A percentile compares a stretch with the other conserved stretches of the same genome.
These are phyloP conservation scores for Quercus suber DNA, from an alignment of 306 rosid species.

Conservation along the genomic window DNA sequence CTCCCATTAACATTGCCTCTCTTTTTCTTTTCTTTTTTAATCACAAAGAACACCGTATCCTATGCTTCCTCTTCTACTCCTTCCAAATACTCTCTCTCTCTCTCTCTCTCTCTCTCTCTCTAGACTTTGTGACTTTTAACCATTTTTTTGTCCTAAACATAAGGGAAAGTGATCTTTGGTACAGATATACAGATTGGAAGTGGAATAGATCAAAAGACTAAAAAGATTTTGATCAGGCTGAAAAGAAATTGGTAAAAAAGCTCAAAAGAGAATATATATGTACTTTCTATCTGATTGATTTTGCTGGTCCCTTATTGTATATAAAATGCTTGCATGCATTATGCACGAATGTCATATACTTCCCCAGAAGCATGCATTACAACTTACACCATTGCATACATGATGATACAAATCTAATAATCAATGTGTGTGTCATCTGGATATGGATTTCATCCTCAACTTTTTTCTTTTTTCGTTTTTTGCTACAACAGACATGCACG, in stretches of 20 bases:
- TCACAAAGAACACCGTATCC: constrained; percentile 7
- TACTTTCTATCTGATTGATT: too few relatives aligned
- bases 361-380: too few relatives aligned
- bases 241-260: constrained; percentile 9
- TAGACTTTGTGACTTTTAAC: constrained; percentile 21
- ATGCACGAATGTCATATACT: too few relatives aligned
- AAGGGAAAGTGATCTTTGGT: not conserved
- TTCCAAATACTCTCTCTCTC: constrained; percentile 8
- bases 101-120: not conserved
- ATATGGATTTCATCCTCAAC: too few relatives aligned
- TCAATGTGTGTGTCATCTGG: too few relatives aligned
- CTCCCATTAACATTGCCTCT: not conserved
- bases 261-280: not conserved
- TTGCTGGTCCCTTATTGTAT: too few relatives aligned
- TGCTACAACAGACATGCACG: too few relatives aligned
- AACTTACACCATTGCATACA: too few relatives aligned
- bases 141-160: constrained; percentile 20
- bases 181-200: constrained; percentile 25
- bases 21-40: not conserved
- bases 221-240: constrained; percentile 30
- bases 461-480: too few relatives aligned
- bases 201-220: constrained; percentile 45
- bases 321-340: too few relatives aligned
- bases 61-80: constrained; percentile 14
- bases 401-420: too few relatives aligned